Evolutionary conservation across 148 eudicot species (phyloP), one percentile per base, ranked within the genome.

Genomic region (Silene conica): DNA sequence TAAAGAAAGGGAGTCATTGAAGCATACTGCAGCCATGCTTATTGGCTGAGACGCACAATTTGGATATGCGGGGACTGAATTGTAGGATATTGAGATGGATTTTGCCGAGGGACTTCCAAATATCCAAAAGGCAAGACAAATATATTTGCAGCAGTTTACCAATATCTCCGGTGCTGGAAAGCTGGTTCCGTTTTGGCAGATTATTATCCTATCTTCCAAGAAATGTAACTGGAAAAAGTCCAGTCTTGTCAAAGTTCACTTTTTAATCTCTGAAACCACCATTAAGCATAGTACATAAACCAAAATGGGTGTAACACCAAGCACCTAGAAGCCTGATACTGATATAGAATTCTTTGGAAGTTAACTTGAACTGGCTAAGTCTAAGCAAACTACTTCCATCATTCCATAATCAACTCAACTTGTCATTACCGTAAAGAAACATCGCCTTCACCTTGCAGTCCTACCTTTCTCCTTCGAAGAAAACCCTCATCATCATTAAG

Each of bases 151-250:
- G 16, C 5, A 15, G 55, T 50, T 38, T 50, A 50, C 55, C 55
- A 50, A 11, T 15, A 11, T 50, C 16, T 15, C 4, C 4, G 55
- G 9, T 50, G 16, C 55, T 50, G 55, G 55, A 15, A 18, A 14
- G 16, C 16, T 50, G 55, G 55, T 50, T 50, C 55, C 16, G 11
- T 58, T 19, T n/a, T 58, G 22, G 21, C 62, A 58, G 25, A 14
- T 58, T 58, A 8, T 58, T 58, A 57, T 57, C 61, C 22, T 58
- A 58, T n/a, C 62, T 58, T 21, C 62, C 62, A 58, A n/a, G 62
- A 58, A 21, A 58, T 58, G 62, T 58, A 58, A 58, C 5, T 20
- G 16, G 62, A n/a, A 58, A 19, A 6, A 50, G 5, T 50, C 4
- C 8, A 38, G 9, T 6, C 43, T 38, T 6, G 8, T 38, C 43